Evolutionary conservation across 345 rosid genomes (phyloP), one percentile per base, ranked within the genome.

Genomic region (Dipteronia sinensis): DNA sequence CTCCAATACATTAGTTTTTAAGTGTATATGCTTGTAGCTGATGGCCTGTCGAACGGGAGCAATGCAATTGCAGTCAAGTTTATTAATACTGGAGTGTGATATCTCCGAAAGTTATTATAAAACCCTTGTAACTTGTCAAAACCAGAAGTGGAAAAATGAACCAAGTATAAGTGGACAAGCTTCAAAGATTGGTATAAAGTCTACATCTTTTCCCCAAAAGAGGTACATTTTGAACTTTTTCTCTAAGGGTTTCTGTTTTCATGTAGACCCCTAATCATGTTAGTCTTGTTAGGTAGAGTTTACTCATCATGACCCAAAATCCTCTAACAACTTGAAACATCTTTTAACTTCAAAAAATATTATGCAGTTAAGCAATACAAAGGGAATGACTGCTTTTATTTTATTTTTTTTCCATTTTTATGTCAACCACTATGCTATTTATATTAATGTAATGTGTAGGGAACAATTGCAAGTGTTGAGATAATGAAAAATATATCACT

Each of bases 31-130:
- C 66, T 55, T 78, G 72, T 74, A 73, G 86, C 65, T 75, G 63
- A 90, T 93, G 97, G 92, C 93, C 63, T 85, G 86, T 81, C 85
- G 72, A 65, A 69, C 77, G 80, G 89, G 86, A 78, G 79, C 82
- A 49, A 74, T 82, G 56, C 68, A 56, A 66, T 44, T 86, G 73
- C 83, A 73, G 51, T 49, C 86, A 29, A 77, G 90, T 77, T 73
- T 83, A 55, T 73, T 76, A 22, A 51, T 72, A 51, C 23, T 71
- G 65, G 89, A 82, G 79, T 79, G 71, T 49, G 85, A 85, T 69
- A 73, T 77, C 63, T 75, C 73, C 23, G 86, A 71, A 76, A 83
- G 83, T 69, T 67, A 84, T 55, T 81, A 34, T 73, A 73, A 40
- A 59, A 23, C 81, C 65, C 85, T 81, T 23, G 79, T 86, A 68